Conservation (phyloP, 345 rosid species). For the Streptanthus diversifolius region DNA sequence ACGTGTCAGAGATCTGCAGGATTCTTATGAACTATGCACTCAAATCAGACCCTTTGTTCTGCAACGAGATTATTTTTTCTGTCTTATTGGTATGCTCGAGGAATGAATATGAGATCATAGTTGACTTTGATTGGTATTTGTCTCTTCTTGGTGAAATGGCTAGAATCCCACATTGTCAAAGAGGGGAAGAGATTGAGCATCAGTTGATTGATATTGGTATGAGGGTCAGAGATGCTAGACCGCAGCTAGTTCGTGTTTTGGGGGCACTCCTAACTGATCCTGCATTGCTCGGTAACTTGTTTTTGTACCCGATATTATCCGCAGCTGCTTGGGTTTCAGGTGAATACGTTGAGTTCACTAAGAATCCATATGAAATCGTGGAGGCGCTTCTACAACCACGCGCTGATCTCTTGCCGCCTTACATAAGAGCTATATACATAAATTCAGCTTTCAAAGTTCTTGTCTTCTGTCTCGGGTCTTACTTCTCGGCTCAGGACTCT, state of each 20-base stretch:
- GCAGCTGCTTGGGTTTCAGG: slow-evolving; percentile 96
- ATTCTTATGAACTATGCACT: slow-evolving; percentile 77
- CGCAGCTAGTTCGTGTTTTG: slow-evolving; percentile 60
- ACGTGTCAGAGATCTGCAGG: slow-evolving; percentile 64
- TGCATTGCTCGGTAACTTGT: slow-evolving; percentile 83
- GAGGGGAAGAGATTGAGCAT: slow-evolving; percentile 77
- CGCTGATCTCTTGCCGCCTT: slow-evolving; percentile 62
- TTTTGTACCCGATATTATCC: slow-evolving; percentile 66
- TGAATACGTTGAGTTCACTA: slow-evolving; percentile 69
- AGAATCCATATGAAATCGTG: slow-evolving; percentile 60
- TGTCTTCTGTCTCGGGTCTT: slow-evolving; percentile 45
- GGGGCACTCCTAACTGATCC: slow-evolving; percentile 90
- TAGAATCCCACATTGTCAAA: slow-evolving; percentile 74
- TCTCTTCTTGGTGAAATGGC: slow-evolving; percentile 89
- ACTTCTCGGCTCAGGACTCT: slow-evolving; percentile 37
- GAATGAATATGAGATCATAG: slow-evolving; percentile 64
- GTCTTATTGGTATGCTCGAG: slow-evolving; percentile 58
- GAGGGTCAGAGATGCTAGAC: slow-evolving; percentile 91
- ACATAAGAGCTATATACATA: slow-evolving; percentile 60
- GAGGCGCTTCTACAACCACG: slow-evolving; percentile 91
- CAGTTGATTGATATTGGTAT: slow-evolving; percentile 82
- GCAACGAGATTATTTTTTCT: slow-evolving; percentile 79
- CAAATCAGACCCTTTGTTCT: slow-evolving; percentile 80
- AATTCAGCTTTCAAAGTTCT: slow-evolving; percentile 69
- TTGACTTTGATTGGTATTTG: slow-evolving; percentile 90